Conservation (phyloP, 2,329 filamentous ascomycete species). For the Aspergillus aculeatinus region DNA sequence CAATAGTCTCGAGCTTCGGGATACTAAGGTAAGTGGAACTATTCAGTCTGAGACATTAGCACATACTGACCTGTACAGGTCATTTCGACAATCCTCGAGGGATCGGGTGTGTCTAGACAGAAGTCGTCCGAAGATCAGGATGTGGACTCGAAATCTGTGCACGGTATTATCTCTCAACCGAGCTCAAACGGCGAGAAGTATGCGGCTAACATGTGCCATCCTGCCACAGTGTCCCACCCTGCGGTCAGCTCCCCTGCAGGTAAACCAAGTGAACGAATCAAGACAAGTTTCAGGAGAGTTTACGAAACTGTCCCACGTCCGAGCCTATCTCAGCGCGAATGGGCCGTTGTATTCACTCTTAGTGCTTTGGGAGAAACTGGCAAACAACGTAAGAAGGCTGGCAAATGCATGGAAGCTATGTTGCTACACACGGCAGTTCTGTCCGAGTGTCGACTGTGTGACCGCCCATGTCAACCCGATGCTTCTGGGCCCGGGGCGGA, state of each 20-base stretch:
- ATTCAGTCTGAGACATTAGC: not conserved
- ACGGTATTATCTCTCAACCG: not conserved
- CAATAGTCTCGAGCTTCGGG: constrained; percentile 62
- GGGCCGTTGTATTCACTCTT: constrained; percentile 18
- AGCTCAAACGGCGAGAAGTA: not conserved
- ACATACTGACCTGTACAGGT: constrained; percentile 14
- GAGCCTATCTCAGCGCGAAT: constrained; percentile 23
- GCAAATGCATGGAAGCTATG: constrained; percentile 12
- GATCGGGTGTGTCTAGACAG: not conserved
- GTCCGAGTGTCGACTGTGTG: constrained; percentile 19
- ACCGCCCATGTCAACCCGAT: constrained; percentile 13
- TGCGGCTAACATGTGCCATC: not conserved
- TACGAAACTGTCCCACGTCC: not conserved
- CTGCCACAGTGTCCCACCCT: no score
- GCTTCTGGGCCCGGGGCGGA: not conserved
- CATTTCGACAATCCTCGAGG: constrained; percentile 23
- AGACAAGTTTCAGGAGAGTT: not conserved
- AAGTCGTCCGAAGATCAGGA: not conserved
- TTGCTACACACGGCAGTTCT: constrained; percentile 24
- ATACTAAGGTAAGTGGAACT: constrained; percentile 56
- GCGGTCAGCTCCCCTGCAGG: not conserved
- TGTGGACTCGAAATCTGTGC: not conserved
- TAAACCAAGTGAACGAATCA: not conserved
- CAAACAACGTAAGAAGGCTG: not conserved
- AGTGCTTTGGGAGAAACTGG: constrained; percentile 15